Base-by-base conservation (phyloP, 305 asterid genomes). In the Fraxinus nigra region DNA sequence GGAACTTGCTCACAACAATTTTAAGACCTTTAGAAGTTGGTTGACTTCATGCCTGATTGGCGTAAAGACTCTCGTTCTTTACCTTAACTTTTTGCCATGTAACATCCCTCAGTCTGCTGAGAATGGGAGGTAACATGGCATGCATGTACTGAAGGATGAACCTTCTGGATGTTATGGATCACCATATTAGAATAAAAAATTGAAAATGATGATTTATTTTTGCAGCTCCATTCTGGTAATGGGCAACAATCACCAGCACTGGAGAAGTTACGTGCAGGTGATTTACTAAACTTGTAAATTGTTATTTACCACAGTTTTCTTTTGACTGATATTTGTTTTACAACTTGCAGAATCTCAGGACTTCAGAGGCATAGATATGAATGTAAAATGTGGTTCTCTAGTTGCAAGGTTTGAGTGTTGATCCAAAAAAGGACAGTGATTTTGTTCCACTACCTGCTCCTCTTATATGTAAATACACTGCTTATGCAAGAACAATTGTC, bases 361-460 rank as follows among this genome's bases (percentile, higher is more conserved):
- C 85, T 80, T 77, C 61, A 85, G 88, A 80, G 90, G 77, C 70
- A 72, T 83, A 28, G 94, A 90, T 84, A 77, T 86, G 85, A 86
- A 85, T 81, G 87, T 81, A 59, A 89, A 85, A 78, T 87, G 87
- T 32, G 88, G 88, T 83, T 89, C 98, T 79, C 88, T 95, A 75
- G 92, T 91, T 77, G 91, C 92, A 38, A 93, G 90, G 87, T 86
- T 86, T 94, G 92, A 93, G 92, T 85, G 93, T 96, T 85, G 94
- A 93, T 91, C 94, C 97, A 26, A 83, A 82, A 85, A 91, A 87
- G 79, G 98, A 96, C 82, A 54, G 82, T 72, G 98, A 89, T 85
- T 96, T 94, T 90, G 93, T 90, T 88, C 98, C 99, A 79, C 89
- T 94, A 78, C 99, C 98, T 67, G 94, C 91, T 75, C 92, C 98